These are phyloP conservation scores for Hygrocybe coccinea DNA, from an alignment of 768 basidiomycete species.

Conservation along the genomic window DNA sequence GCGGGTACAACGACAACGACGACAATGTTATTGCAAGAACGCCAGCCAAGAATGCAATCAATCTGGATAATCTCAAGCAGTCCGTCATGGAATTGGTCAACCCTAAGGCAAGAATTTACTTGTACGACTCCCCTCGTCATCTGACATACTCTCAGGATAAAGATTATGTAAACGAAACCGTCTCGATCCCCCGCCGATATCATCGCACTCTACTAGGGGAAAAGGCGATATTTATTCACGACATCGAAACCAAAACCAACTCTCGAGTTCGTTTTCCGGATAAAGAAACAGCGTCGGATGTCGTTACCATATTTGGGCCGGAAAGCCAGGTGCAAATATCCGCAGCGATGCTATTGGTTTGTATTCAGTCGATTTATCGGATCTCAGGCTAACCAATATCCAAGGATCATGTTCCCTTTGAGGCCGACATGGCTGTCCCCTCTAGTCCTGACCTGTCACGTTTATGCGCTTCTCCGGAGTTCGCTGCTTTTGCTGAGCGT, in stretches of 20 bases:
- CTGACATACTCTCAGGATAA: constrained; percentile 61
- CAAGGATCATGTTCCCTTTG: constrained; percentile 94
- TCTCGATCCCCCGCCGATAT: constrained; percentile 90
- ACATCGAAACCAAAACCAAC: constrained; percentile 96
- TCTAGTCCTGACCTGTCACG: constrained; percentile 74
- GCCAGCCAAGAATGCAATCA: constrained; percentile 94
- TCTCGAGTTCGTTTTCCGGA: constrained; percentile 89
- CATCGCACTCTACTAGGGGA: constrained; percentile 94
- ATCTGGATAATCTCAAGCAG: constrained; percentile 90
- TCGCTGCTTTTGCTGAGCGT: constrained; percentile 77
- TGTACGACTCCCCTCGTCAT: not conserved
- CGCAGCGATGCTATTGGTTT: constrained; percentile 87
- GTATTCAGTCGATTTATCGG: constrained; percentile 21
- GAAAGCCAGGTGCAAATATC: constrained; percentile 97
- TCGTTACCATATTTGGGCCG: constrained; percentile 94
- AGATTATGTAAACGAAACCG: constrained; percentile 90
- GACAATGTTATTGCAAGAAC: constrained; percentile 99
- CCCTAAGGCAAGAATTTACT: constrained; percentile 59
- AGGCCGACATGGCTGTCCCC: constrained; percentile 90
- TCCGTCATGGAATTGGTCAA: constrained; percentile 97
- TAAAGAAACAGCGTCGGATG: constrained; percentile 90
- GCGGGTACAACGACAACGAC: constrained; percentile 94
- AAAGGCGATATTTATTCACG: constrained; percentile 84
- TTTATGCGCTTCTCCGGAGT: constrained; percentile 75
- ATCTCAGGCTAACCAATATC: constrained; percentile 7